Conservation (phyloP, 805 yeast species). For the Yamadazyma endophytica region DNA sequence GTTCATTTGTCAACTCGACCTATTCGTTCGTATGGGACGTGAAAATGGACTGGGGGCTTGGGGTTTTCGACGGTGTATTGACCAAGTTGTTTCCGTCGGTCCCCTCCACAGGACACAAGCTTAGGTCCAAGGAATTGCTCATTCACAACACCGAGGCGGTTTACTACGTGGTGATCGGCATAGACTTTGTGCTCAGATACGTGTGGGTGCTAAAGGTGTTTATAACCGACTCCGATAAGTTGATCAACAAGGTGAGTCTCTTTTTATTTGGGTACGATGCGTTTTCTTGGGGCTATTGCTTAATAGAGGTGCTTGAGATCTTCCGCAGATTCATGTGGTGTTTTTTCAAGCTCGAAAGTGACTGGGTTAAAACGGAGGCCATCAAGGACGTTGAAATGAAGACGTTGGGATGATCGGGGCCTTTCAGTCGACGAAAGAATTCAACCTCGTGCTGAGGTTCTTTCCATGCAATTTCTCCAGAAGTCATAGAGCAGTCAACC, state of each 20-base stretch:
- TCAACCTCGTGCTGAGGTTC: no score
- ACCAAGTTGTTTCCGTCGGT: constrained; percentile 6
- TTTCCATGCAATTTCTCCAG: no score
- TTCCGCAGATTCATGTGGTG: constrained; percentile 89
- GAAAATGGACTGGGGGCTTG: constrained; percentile 81
- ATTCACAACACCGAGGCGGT: constrained; percentile 12
- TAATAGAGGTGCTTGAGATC: constrained; percentile 70
- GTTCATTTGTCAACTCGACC: constrained; percentile 57
- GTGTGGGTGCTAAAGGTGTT: constrained; percentile 67
- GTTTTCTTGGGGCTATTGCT: constrained; percentile 54
- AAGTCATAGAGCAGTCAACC: no score
- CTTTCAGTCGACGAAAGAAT: no score
- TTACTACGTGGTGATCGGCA: constrained; percentile 54
- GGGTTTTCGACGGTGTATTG: constrained; percentile 39
- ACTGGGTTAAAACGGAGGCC: constrained; percentile 39
- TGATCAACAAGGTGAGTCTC: constrained; percentile 17
- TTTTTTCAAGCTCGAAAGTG: constrained; percentile 77
- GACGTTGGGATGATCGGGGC: constrained; percentile 5
- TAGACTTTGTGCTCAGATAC: constrained; percentile 68
- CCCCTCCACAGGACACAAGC: constrained; percentile 6
- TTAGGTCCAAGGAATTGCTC: constrained; percentile 18
- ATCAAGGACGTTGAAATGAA: constrained; percentile 5
- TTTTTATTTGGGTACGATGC: constrained; percentile 37
- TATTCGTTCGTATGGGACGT: constrained; percentile 90
- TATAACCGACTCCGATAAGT: constrained; percentile 18